Percentiles rank a stretch among this genome's conserved stretches.
phyloP scores from a whole-genome alignment of 805 yeast genomes.

The Ogataea trehaloabstinens region DNA sequence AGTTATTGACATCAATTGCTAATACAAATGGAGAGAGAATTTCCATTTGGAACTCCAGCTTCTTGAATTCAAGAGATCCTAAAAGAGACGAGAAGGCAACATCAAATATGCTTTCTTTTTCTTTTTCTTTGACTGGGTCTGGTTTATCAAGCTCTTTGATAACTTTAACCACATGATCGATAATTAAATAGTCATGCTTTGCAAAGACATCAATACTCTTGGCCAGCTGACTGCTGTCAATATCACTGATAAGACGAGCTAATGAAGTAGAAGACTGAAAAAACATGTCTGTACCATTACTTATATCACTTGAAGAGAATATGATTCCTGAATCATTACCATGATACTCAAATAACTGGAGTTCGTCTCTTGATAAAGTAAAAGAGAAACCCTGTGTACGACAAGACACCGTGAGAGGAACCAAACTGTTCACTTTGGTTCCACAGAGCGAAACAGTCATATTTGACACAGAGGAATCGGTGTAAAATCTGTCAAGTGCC shows the following conservation, averaged over 20 bases:
- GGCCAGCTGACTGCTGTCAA: slow-evolving; percentile 22
- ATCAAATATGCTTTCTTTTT: slow-evolving; percentile 1
- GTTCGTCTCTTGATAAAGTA: slow-evolving; percentile 7
- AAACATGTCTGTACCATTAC: slow-evolving; percentile 22
- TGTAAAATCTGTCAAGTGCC: slow-evolving; percentile 20
- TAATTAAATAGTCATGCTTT: slow-evolving; percentile 22
- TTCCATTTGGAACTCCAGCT: slow-evolving; percentile 11
- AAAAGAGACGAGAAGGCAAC: slow-evolving; percentile 1
- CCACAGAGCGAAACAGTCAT: slow-evolving; percentile 16
- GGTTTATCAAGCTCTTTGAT: neutral
- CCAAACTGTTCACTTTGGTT: slow-evolving; percentile 9
- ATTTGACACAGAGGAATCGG: slow-evolving; percentile 20
- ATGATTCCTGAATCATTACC: slow-evolving; percentile 12
- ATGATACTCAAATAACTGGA: slow-evolving; percentile 13
- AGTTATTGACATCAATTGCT: slow-evolving; percentile 12
- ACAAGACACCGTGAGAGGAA: slow-evolving; percentile 23
- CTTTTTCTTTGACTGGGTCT: neutral
- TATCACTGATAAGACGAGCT: slow-evolving; percentile 15
- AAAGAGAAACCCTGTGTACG: slow-evolving; percentile 2
- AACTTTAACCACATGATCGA: slow-evolving; percentile 18
- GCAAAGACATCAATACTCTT: slow-evolving; percentile 19
- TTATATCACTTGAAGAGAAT: slow-evolving; percentile 22
- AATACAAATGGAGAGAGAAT: slow-evolving; percentile 20
- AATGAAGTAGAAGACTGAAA: slow-evolving; percentile 15
- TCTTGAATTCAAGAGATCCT: slow-evolving; percentile 9